These are phyloP conservation scores for Penicillium polonicum DNA, from an alignment of 2,329 filamentous ascomycete species.

Conservation along the genomic window DNA sequence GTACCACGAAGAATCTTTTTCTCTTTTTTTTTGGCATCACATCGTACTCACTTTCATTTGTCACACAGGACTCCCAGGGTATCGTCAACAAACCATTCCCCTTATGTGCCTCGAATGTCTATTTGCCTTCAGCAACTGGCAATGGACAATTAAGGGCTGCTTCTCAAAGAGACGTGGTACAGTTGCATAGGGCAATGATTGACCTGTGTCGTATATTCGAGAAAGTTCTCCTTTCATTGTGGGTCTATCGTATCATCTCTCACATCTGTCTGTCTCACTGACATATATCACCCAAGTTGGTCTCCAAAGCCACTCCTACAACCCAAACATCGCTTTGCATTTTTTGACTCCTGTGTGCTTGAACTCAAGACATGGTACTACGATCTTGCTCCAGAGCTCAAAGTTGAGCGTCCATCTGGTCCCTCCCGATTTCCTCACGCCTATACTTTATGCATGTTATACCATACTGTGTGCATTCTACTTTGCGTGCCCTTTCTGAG, in stretches of 20 bases:
- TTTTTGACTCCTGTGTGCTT: constrained; percentile 33
- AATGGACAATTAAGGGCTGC: constrained; percentile 19
- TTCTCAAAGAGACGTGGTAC: constrained; percentile 18
- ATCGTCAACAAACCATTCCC: constrained; percentile 29
- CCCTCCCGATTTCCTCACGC: constrained; percentile 28
- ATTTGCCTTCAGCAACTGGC: constrained; percentile 16
- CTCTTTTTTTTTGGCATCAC: not conserved
- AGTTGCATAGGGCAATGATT: constrained; percentile 30
- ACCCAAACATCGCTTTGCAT: constrained; percentile 22
- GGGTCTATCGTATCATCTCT: not conserved
- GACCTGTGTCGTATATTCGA: constrained; percentile 33
- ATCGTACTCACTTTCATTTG: not conserved
- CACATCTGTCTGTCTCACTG: not conserved
- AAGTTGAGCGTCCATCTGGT: constrained; percentile 25
- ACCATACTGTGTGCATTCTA: constrained; percentile 36
- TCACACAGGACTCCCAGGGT: constrained; percentile 31
- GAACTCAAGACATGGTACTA: constrained; percentile 39
- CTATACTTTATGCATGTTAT: constrained; percentile 38
- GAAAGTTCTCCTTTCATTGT: constrained; percentile 34
- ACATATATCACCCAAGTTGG: constrained; percentile 22
- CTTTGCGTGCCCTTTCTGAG: constrained; percentile 33
- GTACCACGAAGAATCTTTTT: too few species aligned
- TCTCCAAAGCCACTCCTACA: constrained; percentile 30
- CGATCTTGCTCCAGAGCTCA: constrained; percentile 32
- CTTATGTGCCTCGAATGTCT: constrained; percentile 11